A percentile compares a stretch with the other conserved stretches of the same genome.
phyloP scores from a whole-genome alignment of 129 eudicot genomes.

The Lonicera japonica region DNA sequence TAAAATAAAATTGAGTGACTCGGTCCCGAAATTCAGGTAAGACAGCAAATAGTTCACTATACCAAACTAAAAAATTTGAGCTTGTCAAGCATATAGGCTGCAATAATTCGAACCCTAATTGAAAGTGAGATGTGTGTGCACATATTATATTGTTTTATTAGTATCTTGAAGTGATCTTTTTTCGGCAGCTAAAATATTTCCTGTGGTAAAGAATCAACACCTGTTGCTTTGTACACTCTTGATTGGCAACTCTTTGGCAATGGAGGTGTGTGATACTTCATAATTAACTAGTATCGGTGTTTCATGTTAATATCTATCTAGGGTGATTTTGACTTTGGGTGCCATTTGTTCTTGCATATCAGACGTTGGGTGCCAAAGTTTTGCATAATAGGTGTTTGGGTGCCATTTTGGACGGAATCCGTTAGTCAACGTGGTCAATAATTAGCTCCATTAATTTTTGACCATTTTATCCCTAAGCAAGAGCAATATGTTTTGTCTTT shows the following conservation, averaged over 20 bases:
- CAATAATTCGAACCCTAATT: not conserved
- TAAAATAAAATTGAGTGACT: not conserved
- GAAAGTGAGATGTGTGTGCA: not conserved
- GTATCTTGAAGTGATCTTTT: conserved; percentile 16
- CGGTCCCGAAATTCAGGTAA: no score
- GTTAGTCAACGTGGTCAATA: no score
- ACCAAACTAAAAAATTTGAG: not conserved
- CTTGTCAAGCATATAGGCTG: not conserved
- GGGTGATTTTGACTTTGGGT: no score
- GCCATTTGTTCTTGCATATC: no score
- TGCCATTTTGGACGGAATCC: no score
- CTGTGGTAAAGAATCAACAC: conserved; percentile 97
- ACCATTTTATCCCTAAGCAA: no score
- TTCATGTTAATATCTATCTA: no score
- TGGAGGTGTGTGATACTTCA: conserved; percentile 66
- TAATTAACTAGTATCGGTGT: conserved; percentile 6
- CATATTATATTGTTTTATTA: not conserved
- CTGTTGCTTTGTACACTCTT: conserved; percentile 96
- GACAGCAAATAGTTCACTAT: not conserved
- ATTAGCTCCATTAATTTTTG: no score
- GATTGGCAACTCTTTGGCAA: conserved; percentile 93
- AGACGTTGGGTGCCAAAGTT: no score
- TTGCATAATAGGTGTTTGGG: no score
- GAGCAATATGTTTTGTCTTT: no score
- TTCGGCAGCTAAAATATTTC: conserved; percentile 83